These are phyloP conservation scores for Fraxinus pennsylvanica DNA, from an alignment of 257 asterid genomes.

Conservation along the genomic window DNA sequence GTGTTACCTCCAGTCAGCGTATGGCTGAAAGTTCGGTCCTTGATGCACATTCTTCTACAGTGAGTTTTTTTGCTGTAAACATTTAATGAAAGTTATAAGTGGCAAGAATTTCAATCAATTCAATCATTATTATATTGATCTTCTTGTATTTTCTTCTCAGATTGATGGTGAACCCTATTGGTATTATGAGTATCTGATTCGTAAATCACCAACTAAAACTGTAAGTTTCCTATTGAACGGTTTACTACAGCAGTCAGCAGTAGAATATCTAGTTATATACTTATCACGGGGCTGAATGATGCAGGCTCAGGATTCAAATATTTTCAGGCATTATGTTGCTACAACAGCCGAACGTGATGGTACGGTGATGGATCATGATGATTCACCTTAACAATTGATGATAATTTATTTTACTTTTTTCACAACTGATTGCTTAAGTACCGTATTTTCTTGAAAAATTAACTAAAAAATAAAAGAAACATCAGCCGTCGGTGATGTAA, in stretches of 20 bases:
- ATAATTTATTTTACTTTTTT: too few species aligned
- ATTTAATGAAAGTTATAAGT: conserved; percentile 1
- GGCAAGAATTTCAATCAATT: conserved; percentile 22
- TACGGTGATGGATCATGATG: conserved; percentile 30
- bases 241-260: neutral
- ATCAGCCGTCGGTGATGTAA: neutral
- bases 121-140: conserved; percentile 21
- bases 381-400: neutral
- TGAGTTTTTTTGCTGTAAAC: conserved; percentile 42
- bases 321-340: conserved; percentile 79
- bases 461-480: neutral
- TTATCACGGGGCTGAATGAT: conserved; percentile 30
- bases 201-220: conserved; percentile 83
- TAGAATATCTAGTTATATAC: conserved; percentile 16
- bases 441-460: neutral
- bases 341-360: conserved; percentile 94
- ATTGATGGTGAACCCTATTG: conserved; percentile 89
- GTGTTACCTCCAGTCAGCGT: conserved; percentile 83
- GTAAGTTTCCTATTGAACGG: conserved; percentile 48
- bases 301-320: conserved; percentile 77
- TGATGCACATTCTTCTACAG: conserved; percentile 83
- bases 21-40: conserved; percentile 91
- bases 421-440: neutral
- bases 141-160: conserved; percentile 36
- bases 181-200: conserved; percentile 85